Conservation (phyloP, 352 stramenopile species). For the Phytophthora rubi region DNA sequence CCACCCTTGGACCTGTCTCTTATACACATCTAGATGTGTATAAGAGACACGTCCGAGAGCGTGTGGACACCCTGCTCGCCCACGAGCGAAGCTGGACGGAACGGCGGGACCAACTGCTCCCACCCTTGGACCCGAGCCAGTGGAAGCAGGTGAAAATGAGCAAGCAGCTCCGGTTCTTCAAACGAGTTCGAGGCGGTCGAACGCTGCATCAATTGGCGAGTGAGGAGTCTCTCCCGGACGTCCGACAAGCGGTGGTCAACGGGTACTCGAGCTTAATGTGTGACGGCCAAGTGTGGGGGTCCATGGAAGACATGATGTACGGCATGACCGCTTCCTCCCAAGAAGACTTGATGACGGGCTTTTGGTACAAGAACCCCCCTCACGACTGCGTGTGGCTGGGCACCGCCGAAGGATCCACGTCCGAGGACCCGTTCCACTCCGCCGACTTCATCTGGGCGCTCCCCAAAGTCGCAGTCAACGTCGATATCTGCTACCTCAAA, state of each 20-base stretch:
- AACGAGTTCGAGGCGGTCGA: slow-evolving; percentile 34
- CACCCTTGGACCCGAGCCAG: slow-evolving; percentile 43
- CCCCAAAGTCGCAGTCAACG: slow-evolving; percentile 26
- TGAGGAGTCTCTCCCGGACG: slow-evolving; percentile 34
- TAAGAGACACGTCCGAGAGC: slow-evolving; percentile 38
- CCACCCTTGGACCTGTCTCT: slow-evolving; percentile 43
- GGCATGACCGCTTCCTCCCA: slow-evolving; percentile 39
- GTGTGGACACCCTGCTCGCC: slow-evolving; percentile 41
- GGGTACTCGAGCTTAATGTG: slow-evolving; percentile 48
- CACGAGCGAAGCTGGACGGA: slow-evolving; percentile 8
- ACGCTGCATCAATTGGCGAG: slow-evolving; percentile 34
- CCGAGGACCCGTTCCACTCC: slow-evolving; percentile 46
- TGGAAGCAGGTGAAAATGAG: slow-evolving; percentile 52
- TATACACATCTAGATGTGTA: too few species aligned
- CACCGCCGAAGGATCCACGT: slow-evolving; percentile 30
- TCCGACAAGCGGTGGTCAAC: slow-evolving; percentile 29
- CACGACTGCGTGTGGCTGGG: slow-evolving; percentile 51
- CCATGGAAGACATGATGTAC: slow-evolving; percentile 57
- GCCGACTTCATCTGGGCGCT: slow-evolving; percentile 51
- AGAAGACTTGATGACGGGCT: slow-evolving; percentile 46
- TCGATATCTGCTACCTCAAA: slow-evolving; percentile 56
- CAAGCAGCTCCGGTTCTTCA: slow-evolving; percentile 50
- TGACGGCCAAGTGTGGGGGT: slow-evolving; percentile 41
- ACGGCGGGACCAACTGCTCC: slow-evolving; percentile 31
- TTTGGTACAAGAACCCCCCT: slow-evolving; percentile 41